phyloP scores from a whole-genome alignment of 2,329 filamentous ascomycete species.

The Trichophyton schoenleinii region DNA sequence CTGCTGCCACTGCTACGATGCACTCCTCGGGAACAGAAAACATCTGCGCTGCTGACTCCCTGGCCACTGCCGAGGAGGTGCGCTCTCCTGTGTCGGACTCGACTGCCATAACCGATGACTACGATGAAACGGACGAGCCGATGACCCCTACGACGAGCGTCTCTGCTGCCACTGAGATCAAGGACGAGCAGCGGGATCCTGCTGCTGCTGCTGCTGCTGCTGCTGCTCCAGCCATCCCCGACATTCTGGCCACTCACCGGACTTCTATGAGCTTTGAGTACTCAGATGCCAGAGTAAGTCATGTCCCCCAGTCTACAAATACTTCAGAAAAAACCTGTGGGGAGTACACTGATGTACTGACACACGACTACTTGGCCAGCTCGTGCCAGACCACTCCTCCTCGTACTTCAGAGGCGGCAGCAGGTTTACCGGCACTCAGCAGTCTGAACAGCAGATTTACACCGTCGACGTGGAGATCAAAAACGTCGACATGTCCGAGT shows the following conservation, averaged over 20 bases:
- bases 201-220: not conserved
- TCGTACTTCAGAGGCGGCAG: slow-evolving; percentile 79
- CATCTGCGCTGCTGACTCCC: not conserved
- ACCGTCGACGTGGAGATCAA: slow-evolving; percentile 96
- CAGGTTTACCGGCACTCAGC: slow-evolving; percentile 78
- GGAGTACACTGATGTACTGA: not conserved
- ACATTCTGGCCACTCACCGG: not conserved
- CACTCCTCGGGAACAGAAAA: not conserved
- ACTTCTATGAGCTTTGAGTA: slow-evolving; percentile 38
- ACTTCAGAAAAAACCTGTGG: not conserved
- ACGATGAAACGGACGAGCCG: not conserved
- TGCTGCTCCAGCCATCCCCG: not conserved
- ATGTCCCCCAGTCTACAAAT: not conserved
- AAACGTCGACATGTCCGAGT: slow-evolving; percentile 87
- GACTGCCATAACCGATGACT: not conserved
- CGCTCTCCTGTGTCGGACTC: not conserved
- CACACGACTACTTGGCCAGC: slow-evolving; percentile 33
- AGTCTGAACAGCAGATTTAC: slow-evolving; percentile 85
- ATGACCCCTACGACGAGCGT: not conserved
- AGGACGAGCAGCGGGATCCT: slow-evolving; percentile 18
- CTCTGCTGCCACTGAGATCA: slow-evolving; percentile 17
- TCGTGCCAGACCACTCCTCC: slow-evolving; percentile 66
- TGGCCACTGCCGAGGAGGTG: not conserved
- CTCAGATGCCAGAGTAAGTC: slow-evolving; percentile 43
- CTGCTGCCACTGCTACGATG: not conserved